Base-by-base conservation (phyloP, 495 filamentous ascomycete genomes). In the Venustampulla echinocandica region DNA sequence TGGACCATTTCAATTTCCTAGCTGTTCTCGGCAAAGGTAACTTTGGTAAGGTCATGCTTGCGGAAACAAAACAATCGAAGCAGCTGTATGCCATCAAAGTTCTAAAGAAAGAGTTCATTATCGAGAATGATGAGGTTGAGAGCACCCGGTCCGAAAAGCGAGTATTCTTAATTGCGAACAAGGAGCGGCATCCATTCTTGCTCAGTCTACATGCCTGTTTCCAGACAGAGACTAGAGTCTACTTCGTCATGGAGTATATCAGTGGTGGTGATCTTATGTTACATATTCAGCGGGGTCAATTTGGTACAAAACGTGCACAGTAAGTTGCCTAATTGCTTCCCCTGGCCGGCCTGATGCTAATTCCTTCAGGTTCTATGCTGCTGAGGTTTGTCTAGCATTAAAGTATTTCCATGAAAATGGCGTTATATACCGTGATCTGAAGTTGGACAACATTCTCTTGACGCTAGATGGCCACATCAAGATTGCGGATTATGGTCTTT, bases 391-490 rank as follows among this genome's bases (percentile, higher is more conserved):
- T 69, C 68, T 99, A 56, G 92, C 92, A 36, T 73, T 99, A 55
- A 99, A 99, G 60, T 99, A 97, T 66, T 97, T 99, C 73, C 92
- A 99, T 56, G 93, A 97, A 65, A 95, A 99, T 58, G 93, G 93
- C 32, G 92, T 99, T 58, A 97, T 99, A 50, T 99, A 99, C 64
- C 90, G 92, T 69, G 92, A 99, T 75, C 70, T 99, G 56, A 99
- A 99, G 70, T 85, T 99, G 53, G 92, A 99, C 68, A 99, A 99
- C 60, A 99, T 99, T 60, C 74, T 99, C 4, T 70, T 99, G 56
- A 93, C 87, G 2, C 73, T 97, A 38, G 92, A 99, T 65, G 92
- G 92, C 14, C 92, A 99, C 63, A 95, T 99, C 68, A 97, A 96
- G 69, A 87, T 99, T 71, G 93, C 77, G 33, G 92, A 99, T 75